Base-by-base conservation (phyloP, 495 filamentous ascomycete genomes). In the Niebla homalea region DNA sequence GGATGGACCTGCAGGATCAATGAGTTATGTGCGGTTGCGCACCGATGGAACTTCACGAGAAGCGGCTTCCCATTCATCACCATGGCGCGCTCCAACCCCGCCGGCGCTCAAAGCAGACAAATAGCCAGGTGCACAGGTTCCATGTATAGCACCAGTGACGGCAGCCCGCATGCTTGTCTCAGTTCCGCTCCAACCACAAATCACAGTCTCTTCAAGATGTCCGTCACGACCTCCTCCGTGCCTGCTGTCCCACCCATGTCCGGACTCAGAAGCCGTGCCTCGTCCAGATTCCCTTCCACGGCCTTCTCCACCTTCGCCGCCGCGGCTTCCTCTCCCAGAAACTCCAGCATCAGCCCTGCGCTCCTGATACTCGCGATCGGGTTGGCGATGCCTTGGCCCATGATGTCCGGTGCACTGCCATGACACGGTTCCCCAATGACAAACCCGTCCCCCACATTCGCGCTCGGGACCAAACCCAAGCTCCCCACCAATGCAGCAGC, bases 361-460 rank as follows among this genome's bases (percentile, higher is more conserved):
- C 85, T 92, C 64, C 92, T 74, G 55, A 97, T 75, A 16, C 89
- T 99, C 39, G 92, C 92, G 62, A 99, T 87, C 42, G 92, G 92
- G 70, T 99, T 97, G 57, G 92, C 87, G 61, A 99, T 87, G 45
- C 82, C 80, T 70, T 80, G 71, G 49, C 93, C 93, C 77, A 87
- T 79, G 61, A 99, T 99, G 62, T 99, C 92, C 10, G 92, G 92
- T 43, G 92, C 92, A 61, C 79, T 85, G 22, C 92, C 92, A 67
- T 99, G 92, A 71, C 92, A 99, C 48, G 92, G 92, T 77, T 99
- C 92, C 55, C 92, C 92, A 55, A 99, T 97, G 56, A 84, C 93
- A 61, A 99, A 96, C 32, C 72, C 76, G 62, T 94, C 85, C 57
- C 92, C 89, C 25, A 99, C 93, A 67, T 99, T 99, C 49, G 92